Evolutionary conservation across 257 asterid species (phyloP), one percentile per base, ranked within the genome.

Genomic region (Penstemon barbatus): DNA sequence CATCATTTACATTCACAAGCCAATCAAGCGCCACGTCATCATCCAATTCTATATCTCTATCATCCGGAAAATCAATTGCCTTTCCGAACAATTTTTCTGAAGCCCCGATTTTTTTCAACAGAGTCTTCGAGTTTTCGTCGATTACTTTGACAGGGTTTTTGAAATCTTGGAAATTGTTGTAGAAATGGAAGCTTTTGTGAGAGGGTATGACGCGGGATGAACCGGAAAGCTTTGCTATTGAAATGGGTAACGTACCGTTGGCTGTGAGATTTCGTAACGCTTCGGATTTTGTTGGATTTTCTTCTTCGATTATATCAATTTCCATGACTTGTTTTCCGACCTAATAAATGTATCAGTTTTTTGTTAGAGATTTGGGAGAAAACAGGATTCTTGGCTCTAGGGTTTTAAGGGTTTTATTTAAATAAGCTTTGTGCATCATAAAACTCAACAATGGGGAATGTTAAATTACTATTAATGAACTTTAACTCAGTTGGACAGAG

Each of bases 141-240:
- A 83, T 83, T 77, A 71, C 82, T 41, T 73, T 67, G 11, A 89
- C 68, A 13, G 93, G 90, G 11, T 40, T 50, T 84, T 82, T 87
- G 86, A 91, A 94, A 75, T 89, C 94, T 0, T 74, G 60, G 61
- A 94, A 94, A 79, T 91, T 94, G 49, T 86, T 75, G 86, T 87
- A 94, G 81, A 94, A 94, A 75, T 91, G 85, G 66, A 94, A 91
- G 85, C 91, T 97, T 64, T 78, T 84, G 6, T 80, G 81, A n/a
- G 80, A 65, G 39, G 99, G 96, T 42, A 94, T 78, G 78, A 87
- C 77, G 40, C 90, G 84, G 7, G 99, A 87, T 9, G 97, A 89
- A 19, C 90, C 96, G 1, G 95, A 84, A 13, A 94, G 91, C 85
- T 84, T 91, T 50, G 91, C 80, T 36, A 89, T 8, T 4, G 91